Evolutionary conservation across 495 filamentous ascomycete genomes (phyloP).

Genomic region (Evernia prunastri): DNA sequence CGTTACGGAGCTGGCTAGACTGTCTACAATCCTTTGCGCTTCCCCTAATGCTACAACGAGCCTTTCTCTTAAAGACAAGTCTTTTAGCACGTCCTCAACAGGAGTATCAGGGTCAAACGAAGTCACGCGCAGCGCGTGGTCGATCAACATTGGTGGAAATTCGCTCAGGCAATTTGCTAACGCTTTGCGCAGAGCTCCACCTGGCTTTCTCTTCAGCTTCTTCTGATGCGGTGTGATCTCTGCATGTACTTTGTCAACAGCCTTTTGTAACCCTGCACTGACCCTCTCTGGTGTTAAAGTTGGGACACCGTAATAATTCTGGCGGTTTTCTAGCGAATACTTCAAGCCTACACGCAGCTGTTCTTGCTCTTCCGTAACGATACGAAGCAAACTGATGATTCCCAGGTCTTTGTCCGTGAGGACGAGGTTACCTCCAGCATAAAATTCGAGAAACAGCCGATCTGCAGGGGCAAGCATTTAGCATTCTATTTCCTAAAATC

Average conservation of each 20-base stretch:
- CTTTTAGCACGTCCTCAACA: constrained; percentile 60
- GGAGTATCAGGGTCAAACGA: constrained; percentile 59
- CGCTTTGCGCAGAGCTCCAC: constrained; percentile 68
- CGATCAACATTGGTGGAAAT: constrained; percentile 76
- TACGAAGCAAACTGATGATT: constrained; percentile 72
- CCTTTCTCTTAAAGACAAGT: constrained; percentile 54
- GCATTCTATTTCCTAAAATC: background rate
- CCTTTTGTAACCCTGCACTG: constrained; percentile 59
- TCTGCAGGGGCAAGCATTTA: constrained; percentile 27
- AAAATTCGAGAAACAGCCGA: constrained; percentile 88
- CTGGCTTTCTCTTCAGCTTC: constrained; percentile 73
- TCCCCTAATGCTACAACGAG: constrained; percentile 60
- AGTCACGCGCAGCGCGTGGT: constrained; percentile 69
- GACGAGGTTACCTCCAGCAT: constrained; percentile 90
- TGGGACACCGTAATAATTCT: constrained; percentile 72
- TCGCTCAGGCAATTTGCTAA: constrained; percentile 78
- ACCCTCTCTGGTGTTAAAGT: constrained; percentile 66
- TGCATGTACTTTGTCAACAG: constrained; percentile 48
- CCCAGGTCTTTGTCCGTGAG: constrained; percentile 75
- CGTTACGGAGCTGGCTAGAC: constrained; percentile 46
- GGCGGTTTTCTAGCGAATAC: constrained; percentile 75
- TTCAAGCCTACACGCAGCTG: constrained; percentile 65
- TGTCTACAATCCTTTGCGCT: constrained; percentile 56
- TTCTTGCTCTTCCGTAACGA: constrained; percentile 68
- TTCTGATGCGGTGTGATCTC: constrained; percentile 47